These are phyloP conservation scores for Daldinia vernicosa DNA, from an alignment of 495 filamentous ascomycete species.

Conservation along the genomic window DNA sequence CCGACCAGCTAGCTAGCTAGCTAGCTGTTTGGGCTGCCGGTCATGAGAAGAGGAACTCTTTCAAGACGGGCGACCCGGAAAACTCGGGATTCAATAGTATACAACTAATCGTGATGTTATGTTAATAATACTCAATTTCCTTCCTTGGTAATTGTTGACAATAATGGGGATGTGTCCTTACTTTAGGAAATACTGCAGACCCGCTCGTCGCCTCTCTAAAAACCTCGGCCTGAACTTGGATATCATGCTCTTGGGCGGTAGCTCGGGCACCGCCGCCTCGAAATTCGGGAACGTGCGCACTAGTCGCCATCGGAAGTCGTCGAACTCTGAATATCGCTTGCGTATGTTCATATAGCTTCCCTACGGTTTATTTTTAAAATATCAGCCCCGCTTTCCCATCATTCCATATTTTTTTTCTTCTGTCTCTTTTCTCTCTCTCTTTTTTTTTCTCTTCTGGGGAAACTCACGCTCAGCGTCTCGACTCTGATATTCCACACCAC, in stretches of 20 bases:
- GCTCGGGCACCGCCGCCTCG: conserved; percentile 61
- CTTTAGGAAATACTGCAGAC: conserved; percentile 66
- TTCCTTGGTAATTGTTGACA: not conserved
- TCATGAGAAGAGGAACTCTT: conserved; percentile 66
- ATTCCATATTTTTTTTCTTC: not conserved
- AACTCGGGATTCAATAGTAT: conserved; percentile 67
- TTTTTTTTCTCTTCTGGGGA: not conserved
- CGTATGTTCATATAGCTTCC: conserved; percentile 63
- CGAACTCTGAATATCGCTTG: conserved; percentile 68
- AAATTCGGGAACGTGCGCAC: conserved; percentile 64
- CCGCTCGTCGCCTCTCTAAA: conserved; percentile 61
- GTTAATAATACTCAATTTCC: too few relatives aligned
- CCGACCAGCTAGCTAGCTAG: not conserved
- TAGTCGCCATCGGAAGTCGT: conserved; percentile 59
- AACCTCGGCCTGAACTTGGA: conserved; percentile 63
- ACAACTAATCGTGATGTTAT: conserved; percentile 53
- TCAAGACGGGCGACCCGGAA: conserved; percentile 63
- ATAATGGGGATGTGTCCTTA: conserved; percentile 39
- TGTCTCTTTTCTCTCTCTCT: too few relatives aligned
- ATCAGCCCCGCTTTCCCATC: not conserved
- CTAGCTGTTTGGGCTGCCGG: not conserved
- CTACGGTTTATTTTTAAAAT: conserved; percentile 38
- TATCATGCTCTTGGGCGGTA: conserved; percentile 65
- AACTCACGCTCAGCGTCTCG: conserved; percentile 59
- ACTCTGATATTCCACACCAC: conserved; percentile 65